Percentiles rank a stretch among this genome's conserved stretches.
These are phyloP conservation scores for Straminergon stramineum DNA, from an alignment of 225 moss, liverwort and hornwort species.

Conservation along the genomic window DNA sequence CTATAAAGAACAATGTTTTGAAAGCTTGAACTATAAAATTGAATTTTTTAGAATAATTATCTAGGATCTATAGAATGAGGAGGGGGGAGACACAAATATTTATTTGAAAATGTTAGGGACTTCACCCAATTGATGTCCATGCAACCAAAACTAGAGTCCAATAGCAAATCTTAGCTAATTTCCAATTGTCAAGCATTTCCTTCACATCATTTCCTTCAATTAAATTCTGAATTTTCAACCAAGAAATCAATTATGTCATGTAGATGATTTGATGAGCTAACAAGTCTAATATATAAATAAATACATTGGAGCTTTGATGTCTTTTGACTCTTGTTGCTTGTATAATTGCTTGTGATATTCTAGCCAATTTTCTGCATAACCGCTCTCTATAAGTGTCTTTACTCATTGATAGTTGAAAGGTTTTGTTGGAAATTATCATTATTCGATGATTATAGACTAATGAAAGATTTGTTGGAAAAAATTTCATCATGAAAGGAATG, in stretches of 20 bases:
- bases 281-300: neutral
- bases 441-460: no score
- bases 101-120: neutral
- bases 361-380: no score
- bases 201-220: neutral
- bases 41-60: no score
- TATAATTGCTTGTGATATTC: neutral
- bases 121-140: neutral
- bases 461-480: neutral
- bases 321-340: neutral
- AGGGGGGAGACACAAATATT: no score
- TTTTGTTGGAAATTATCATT: no score
- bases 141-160: accelerated
- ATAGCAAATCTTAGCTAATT: neutral
- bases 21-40: no score
- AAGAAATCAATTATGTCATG: neutral
- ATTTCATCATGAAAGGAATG: neutral
- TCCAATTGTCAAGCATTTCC: neutral
- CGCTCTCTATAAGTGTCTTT: neutral
- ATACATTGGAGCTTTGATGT: neutral
- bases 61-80: no score
- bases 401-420: neutral
- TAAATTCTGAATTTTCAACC: neutral
- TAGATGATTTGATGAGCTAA: neutral
- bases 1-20: no score